A percentile compares a stretch with the other conserved stretches of the same genome.
phyloP scores from a whole-genome alignment of 257 asterid genomes.

The Scutellaria baicalensis region DNA sequence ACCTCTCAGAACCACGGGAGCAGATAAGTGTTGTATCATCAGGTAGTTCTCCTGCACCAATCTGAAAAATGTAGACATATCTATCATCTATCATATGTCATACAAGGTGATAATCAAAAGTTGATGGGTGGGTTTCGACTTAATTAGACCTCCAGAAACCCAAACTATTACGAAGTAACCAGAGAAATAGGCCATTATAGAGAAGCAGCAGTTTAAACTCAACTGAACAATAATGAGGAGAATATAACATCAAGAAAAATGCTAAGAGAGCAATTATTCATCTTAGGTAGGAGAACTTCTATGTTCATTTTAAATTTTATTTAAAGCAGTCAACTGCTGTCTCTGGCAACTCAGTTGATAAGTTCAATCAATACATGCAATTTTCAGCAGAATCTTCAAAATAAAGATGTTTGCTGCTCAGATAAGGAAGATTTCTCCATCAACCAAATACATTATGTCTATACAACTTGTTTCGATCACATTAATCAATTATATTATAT shows the following conservation, averaged over 20 bases:
- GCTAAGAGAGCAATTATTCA: neutral
- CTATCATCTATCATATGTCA: neutral
- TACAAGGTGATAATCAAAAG: neutral
- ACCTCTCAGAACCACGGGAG: conserved; percentile 92
- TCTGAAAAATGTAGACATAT: conserved; percentile 41
- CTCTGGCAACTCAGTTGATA: neutral
- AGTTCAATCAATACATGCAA: neutral
- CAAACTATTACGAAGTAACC: neutral
- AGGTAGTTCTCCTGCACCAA: conserved; percentile 90
- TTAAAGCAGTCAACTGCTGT: neutral
- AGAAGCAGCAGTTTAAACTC: neutral
- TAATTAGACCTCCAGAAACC: neutral
- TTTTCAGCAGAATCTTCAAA: neutral
- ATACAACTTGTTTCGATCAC: neutral
- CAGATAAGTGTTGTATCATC: conserved; percentile 89
- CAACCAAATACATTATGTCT: neutral
- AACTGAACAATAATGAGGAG: neutral
- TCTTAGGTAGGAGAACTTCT: neutral
- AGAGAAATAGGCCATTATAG: neutral
- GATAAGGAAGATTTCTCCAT: neutral
- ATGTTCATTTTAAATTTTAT: neutral
- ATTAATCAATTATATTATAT: neutral
- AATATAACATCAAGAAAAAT: neutral
- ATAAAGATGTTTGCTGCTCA: neutral
- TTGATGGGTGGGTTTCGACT: neutral